Conservation (phyloP, 257 asterid species). For the Gentiana dahurica region DNA sequence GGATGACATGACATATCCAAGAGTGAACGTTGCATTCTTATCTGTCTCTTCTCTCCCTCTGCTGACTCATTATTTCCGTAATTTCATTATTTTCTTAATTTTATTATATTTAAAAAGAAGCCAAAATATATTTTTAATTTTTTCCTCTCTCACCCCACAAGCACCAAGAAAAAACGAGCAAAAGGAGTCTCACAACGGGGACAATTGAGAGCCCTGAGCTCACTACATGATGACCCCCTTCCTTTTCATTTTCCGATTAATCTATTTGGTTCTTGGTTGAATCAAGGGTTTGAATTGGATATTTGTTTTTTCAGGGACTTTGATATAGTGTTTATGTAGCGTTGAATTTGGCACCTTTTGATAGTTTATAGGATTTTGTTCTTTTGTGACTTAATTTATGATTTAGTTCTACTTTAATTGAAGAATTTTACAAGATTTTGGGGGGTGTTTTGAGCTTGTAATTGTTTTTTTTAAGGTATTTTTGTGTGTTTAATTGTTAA, state of each 20-base stretch:
- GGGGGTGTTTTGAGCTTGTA: not conserved
- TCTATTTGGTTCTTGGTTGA: not conserved
- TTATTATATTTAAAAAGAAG: too few species aligned
- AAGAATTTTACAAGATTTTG: constrained; percentile 1
- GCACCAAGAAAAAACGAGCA: not conserved
- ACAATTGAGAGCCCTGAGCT: not conserved
- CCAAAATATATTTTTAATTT: too few species aligned
- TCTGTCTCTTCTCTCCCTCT: not conserved
- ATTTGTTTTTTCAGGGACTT: not conserved
- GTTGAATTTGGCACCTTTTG: not conserved
- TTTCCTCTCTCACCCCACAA: constrained; percentile 3
- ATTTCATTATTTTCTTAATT: too few species aligned
- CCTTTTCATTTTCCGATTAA: not conserved
- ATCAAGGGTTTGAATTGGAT: constrained; percentile 4
- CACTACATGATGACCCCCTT: not conserved
- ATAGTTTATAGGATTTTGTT: not conserved
- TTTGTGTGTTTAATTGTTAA: not conserved
- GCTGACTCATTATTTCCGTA: not conserved
- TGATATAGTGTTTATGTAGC: not conserved
- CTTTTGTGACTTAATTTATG: not conserved
- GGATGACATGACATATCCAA: too few species aligned
- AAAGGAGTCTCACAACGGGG: too few species aligned
- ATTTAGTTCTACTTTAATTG: constrained; percentile 6
- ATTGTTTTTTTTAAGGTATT: not conserved
- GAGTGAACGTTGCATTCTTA: too few species aligned